Conservation (phyloP, 306 rosid species). For the Begonia peltatifolia region DNA sequence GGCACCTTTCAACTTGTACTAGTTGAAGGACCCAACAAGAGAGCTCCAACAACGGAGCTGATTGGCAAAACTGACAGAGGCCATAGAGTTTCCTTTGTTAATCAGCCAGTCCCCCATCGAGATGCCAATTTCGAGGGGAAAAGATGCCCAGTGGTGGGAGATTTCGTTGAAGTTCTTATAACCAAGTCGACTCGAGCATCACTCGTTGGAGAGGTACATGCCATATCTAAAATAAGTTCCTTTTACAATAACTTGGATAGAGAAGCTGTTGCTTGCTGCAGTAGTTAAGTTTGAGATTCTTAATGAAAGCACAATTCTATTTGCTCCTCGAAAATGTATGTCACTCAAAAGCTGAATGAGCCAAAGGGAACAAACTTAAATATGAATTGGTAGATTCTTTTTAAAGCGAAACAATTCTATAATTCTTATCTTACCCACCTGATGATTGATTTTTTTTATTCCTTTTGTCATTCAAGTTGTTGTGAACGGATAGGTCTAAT, state of each 20-base stretch:
- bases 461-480: no score
- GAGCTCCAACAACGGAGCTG: conserved; percentile 79
- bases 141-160: conserved; percentile 64
- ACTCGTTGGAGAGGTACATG: conserved; percentile 65
- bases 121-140: conserved; percentile 28
- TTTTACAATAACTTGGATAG: conserved; percentile 31
- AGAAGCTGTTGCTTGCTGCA: conserved; percentile 45
- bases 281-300: conserved; percentile 14
- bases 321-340: no score
- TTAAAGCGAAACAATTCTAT: no score
- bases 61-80: conserved; percentile 95
- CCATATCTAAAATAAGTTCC: conserved; percentile 54
- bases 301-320: not conserved
- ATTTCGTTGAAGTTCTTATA: conserved; percentile 75
- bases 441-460: no score
- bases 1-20: conserved; percentile 80
- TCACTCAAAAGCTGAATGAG: no score
- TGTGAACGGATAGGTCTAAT: no score
- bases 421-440: no score
- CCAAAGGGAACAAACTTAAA: no score
- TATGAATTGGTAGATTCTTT: no score
- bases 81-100: conserved; percentile 59
- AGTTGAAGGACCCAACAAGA: conserved; percentile 86
- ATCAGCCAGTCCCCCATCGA: conserved; percentile 38
- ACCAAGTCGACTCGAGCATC: conserved; percentile 77